Evolutionary conservation across 306 rosid species (phyloP), one percentile per base, ranked within the genome.

Genomic region (Ziziphus jujuba): DNA sequence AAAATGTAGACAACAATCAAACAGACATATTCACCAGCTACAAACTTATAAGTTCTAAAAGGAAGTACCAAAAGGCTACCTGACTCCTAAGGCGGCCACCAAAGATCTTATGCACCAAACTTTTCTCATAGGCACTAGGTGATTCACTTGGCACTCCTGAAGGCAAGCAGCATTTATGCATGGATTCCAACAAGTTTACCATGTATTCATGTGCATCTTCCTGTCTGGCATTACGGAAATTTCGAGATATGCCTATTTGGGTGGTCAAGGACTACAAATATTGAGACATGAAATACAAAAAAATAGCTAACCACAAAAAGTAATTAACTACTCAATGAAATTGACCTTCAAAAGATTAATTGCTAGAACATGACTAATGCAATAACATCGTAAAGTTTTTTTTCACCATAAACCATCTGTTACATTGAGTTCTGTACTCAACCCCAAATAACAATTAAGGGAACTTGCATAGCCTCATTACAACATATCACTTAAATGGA

Each of bases 181-280:
- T 90, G 9, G 92, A 90, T 73, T 95, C 99, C 66, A 95, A 90
- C 83, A 95, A 87, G 81, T 95, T 90, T 35, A 95, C 99, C 99
- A 95, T 95, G 87, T 90, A 95, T 71, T 95, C 99, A 40, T 95
- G 97, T 19, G 99, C 99, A 88, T 95, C 97, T 73, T 95, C 99
- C 72, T 95, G 99, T 78, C 99, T 88, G 14, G 90, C 82, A 72
- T 82, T 88, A 22, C 85, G 81, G 48, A 95, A 95, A 80, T 87
- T 90, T 36, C 99, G 78, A 53, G 99, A 95, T 79, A 95, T 88
- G 67, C 96, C 99, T 95, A 56, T 75, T 75, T 75, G 67, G 17
- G 55, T 40, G 69, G 88, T 88, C 75, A 88, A 60, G 91, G 77
- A 82, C 61, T 52, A 49, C 86, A 82, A 69, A 57, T 36, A 76